A percentile compares a stretch with the other conserved stretches of the same genome.
Evolutionary conservation across 2,329 filamentous ascomycete species (phyloP).

Genomic region (Pseudogymnoascus destructans): DNA sequence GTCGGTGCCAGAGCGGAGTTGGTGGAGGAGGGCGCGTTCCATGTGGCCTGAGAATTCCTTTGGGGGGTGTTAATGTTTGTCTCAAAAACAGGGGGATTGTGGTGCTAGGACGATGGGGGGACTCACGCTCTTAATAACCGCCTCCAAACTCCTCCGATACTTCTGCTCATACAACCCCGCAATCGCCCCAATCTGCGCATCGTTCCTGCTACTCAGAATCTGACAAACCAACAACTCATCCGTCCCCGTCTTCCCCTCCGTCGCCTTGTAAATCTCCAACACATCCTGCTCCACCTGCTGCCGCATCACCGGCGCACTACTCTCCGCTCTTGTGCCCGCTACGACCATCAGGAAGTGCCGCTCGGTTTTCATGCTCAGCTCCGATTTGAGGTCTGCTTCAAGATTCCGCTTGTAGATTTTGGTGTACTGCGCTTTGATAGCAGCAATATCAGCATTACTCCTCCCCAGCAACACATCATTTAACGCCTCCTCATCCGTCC

Average conservation of each 20-base stretch:
- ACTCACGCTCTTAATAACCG: conserved; percentile 56
- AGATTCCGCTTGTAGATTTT: conserved; percentile 52
- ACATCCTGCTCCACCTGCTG: conserved; percentile 65
- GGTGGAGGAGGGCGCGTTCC: conserved; percentile 68
- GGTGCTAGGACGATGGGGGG: too few species aligned
- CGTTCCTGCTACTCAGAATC: conserved; percentile 61
- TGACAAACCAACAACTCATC: conserved; percentile 67
- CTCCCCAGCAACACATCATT: conserved; percentile 77
- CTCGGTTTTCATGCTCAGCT: conserved; percentile 78
- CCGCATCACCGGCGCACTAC: conserved; percentile 59
- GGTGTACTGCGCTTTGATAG: conserved; percentile 71
- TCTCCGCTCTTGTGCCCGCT: conserved; percentile 60
- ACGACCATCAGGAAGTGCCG: conserved; percentile 75
- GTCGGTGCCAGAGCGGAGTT: conserved; percentile 65
- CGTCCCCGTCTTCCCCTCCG: conserved; percentile 58
- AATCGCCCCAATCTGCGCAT: conserved; percentile 76
- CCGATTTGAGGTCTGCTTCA: conserved; percentile 58
- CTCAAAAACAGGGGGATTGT: background rate
- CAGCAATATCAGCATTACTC: conserved; percentile 74
- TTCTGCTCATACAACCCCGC: conserved; percentile 58
- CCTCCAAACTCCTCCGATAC: conserved; percentile 57
- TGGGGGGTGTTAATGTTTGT: conserved; percentile 12
- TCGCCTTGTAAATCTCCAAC: conserved; percentile 62
- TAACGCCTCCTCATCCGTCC: conserved; percentile 75
- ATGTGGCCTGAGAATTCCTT: conserved; percentile 85